Conservation (phyloP, 2,329 filamentous ascomycete genomes). For the Pseudogymnoascus sp. region DNA sequence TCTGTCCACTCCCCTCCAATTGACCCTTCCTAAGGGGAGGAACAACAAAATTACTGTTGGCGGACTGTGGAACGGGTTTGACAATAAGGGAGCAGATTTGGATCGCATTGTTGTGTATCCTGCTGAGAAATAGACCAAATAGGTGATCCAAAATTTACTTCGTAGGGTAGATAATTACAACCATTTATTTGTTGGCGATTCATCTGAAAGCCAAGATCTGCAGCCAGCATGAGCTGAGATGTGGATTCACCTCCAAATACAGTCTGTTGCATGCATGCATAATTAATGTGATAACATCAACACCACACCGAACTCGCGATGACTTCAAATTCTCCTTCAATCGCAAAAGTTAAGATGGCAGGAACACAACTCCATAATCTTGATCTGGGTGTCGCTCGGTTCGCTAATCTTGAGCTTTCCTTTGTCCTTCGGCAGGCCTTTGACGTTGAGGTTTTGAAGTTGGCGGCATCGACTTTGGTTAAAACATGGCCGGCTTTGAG, state of each 20-base stretch:
- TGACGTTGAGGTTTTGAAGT: not conserved
- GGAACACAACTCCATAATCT: not conserved
- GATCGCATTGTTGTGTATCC: conserved; percentile 54
- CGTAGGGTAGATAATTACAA: not conserved
- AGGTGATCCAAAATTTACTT: not conserved
- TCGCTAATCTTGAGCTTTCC: not conserved
- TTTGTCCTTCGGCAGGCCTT: not conserved
- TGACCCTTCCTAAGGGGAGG: conserved; percentile 45
- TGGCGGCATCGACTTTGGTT: not conserved
- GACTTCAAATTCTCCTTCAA: not conserved
- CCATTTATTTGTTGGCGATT: not conserved
- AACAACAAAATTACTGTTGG: conserved; percentile 48
- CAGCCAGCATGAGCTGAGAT: not conserved
- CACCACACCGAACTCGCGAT: not conserved
- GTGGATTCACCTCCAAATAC: not conserved
- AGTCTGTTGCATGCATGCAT: not conserved
- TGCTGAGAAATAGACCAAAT: conserved; percentile 31
- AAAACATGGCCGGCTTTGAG: too few species aligned
- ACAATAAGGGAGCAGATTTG: conserved; percentile 49
- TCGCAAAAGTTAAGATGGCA: not conserved
- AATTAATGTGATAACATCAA: not conserved
- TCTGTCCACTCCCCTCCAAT: conserved; percentile 46
- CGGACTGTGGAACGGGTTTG: conserved; percentile 47
- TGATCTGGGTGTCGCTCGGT: not conserved
- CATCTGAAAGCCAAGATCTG: not conserved